Evolutionary conservation across 2,329 filamentous ascomycete species (phyloP).

Genomic region (Onygenales sp.): DNA sequence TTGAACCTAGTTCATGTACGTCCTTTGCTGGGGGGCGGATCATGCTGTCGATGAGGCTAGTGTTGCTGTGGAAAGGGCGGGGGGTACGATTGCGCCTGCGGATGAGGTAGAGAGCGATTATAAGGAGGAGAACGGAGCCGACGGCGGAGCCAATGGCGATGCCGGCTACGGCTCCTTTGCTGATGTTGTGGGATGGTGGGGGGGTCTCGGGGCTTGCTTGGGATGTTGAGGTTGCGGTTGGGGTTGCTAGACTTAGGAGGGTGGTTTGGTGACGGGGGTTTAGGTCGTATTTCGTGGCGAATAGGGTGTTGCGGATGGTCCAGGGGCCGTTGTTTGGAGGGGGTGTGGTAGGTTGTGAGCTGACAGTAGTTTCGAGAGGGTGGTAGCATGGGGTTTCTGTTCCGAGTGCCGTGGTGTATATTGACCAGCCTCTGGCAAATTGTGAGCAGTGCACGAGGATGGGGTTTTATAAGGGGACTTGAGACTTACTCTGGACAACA

Average conservation of each 20-base stretch:
- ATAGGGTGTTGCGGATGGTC: slow-evolving; percentile 15
- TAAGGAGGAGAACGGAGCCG: slow-evolving; percentile 6
- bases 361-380: slow-evolving; percentile 9
- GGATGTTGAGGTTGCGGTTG: not conserved
- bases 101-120: slow-evolving; percentile 1
- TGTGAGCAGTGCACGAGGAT: not conserved
- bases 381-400: slow-evolving; percentile 21
- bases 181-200: slow-evolving; percentile 4
- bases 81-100: not conserved
- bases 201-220: not conserved
- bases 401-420: slow-evolving; percentile 15
- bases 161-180: slow-evolving; percentile 15
- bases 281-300: slow-evolving; percentile 20
- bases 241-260: not conserved
- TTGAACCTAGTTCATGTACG: not conserved
- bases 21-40: not conserved
- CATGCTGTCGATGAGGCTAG: not conserved
- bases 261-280: not conserved
- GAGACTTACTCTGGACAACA: slow-evolving; percentile 16
- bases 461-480: not conserved
- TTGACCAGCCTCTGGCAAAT: slow-evolving; percentile 13
- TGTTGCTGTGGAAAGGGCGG: not conserved
- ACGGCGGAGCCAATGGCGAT: slow-evolving; percentile 13
- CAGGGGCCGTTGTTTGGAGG: slow-evolving; percentile 15
- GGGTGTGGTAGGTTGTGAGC: slow-evolving; percentile 10